Evolutionary conservation across 768 basidiomycete species (phyloP).

Genomic region (Lactarius indigo): DNA sequence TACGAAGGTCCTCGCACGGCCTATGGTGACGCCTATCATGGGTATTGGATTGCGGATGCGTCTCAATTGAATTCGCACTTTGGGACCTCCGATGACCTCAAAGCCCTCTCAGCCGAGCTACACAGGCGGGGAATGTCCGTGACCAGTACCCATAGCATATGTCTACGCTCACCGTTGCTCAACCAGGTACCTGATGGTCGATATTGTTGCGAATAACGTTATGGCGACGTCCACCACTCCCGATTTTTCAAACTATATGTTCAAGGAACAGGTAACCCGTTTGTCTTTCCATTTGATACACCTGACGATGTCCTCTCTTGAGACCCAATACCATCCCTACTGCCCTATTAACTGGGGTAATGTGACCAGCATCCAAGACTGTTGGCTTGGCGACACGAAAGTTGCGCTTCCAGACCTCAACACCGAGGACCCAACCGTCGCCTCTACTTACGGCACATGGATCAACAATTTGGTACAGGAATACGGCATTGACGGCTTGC

Average conservation of each 20-base stretch:
- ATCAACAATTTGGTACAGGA: slow-evolving; percentile 62
- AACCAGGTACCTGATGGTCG: slow-evolving; percentile 74
- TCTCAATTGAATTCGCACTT: slow-evolving; percentile 65
- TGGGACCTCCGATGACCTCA: slow-evolving; percentile 70
- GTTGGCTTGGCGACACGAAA: slow-evolving; percentile 78
- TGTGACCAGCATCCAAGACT: slow-evolving; percentile 63
- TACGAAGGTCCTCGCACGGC: slow-evolving; percentile 65
- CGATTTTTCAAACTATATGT: slow-evolving; percentile 62
- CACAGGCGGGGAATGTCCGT: slow-evolving; percentile 70
- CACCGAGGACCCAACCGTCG: slow-evolving; percentile 64
- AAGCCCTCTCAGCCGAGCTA: slow-evolving; percentile 58
- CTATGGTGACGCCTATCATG: slow-evolving; percentile 84
- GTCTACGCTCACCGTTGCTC: slow-evolving; percentile 3
- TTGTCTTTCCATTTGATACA: slow-evolving; percentile 9
- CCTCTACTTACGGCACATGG: slow-evolving; percentile 63
- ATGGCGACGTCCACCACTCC: slow-evolving; percentile 64
- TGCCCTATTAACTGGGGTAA: slow-evolving; percentile 72
- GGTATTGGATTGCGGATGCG: slow-evolving; percentile 78
- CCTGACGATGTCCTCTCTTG: not conserved
- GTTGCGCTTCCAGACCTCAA: slow-evolving; percentile 79
- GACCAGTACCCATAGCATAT: not conserved
- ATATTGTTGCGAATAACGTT: slow-evolving; percentile 83
- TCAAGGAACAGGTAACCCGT: slow-evolving; percentile 53
- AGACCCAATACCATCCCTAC: slow-evolving; percentile 75
- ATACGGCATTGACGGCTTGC: slow-evolving; percentile 80